Evolutionary conservation across 768 basidiomycete genomes (phyloP), one percentile per base, ranked within the genome.

Genomic region (Cystobasidium tubakii): DNA sequence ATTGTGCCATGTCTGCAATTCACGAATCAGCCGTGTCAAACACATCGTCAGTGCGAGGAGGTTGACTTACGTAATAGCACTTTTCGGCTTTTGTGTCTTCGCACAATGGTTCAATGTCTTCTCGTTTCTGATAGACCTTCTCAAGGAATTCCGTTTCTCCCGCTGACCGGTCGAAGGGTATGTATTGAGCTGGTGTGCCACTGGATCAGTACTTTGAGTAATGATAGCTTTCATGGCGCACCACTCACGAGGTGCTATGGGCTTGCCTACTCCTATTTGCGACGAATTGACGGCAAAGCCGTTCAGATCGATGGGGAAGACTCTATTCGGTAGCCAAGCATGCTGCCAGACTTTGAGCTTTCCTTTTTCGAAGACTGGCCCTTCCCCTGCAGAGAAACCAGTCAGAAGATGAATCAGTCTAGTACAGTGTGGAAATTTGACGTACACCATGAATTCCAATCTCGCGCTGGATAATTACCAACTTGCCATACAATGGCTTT

Each of bases 351-450:
- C 31, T 44, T 29, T 36, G 21, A 71, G 50, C 21, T 71, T 71
- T 13, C 69, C 69, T 7, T 71, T 71, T 44, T 71, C 69, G 36
- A 31, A 71, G 1, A 71, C 33, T 23, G 69, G 69, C 60, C 69
- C 69, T 71, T 71, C 69, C 69, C 63, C 63, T 65, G 63, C 1
- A n/a, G n/a, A n/a, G n/a, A n/a, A n/a, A n/a, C n/a, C n/a, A n/a
- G n/a, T n/a, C n/a, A n/a, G n/a, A n/a, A n/a, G n/a, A n/a, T n/a
- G n/a, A n/a, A n/a, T n/a, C n/a, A n/a, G n/a, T n/a, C n/a, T n/a
- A n/a, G 7, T 39, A 15, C 39, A 60, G 33, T 15, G 57, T 29
- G 46, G 3, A 17, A 21, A 17, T 19, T 31, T 21, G 4, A 65
- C 63, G 36, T 46, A 65, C 69, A 71, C 69, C 69, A 71, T 15